These are phyloP conservation scores for Sporothrix luriei DNA, from an alignment of 2,329 filamentous ascomycete species.

Conservation along the genomic window DNA sequence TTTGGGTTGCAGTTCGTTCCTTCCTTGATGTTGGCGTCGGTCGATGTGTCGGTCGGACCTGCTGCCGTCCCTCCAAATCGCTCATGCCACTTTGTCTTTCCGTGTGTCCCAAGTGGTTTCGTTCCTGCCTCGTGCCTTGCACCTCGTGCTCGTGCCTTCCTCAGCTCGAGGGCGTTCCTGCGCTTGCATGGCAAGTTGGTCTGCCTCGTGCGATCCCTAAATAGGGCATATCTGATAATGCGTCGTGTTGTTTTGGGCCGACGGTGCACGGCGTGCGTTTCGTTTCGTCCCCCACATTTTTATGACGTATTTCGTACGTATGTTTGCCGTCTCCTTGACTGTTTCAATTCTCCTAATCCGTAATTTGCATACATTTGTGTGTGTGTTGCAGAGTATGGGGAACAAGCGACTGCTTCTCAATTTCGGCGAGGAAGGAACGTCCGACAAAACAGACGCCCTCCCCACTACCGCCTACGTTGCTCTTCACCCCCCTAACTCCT, in stretches of 20 bases:
- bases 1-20: constrained; percentile 2
- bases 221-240: background rate
- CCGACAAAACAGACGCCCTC: background rate
- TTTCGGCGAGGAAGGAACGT: background rate
- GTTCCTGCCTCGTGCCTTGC: constrained; percentile 4
- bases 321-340: no score
- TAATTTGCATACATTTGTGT: background rate
- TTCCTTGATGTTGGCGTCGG: background rate
- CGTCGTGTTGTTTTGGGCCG: background rate
- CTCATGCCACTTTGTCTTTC: background rate
- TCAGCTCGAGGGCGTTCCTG: constrained; percentile 19
- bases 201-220: constrained; percentile 14
- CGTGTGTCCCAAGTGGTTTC: background rate
- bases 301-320: constrained; percentile 14
- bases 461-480: background rate
- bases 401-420: background rate
- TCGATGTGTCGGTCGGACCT: background rate
- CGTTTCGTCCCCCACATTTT: background rate
- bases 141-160: background rate
- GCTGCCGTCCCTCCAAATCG: background rate
- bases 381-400: background rate
- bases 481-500: constrained; percentile 1
- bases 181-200: constrained; percentile 22
- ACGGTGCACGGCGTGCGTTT: background rate
- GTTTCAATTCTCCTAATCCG: constrained; percentile 11